Conservation (phyloP, 352 stramenopile species). For the Globisporangium spinosum region DNA sequence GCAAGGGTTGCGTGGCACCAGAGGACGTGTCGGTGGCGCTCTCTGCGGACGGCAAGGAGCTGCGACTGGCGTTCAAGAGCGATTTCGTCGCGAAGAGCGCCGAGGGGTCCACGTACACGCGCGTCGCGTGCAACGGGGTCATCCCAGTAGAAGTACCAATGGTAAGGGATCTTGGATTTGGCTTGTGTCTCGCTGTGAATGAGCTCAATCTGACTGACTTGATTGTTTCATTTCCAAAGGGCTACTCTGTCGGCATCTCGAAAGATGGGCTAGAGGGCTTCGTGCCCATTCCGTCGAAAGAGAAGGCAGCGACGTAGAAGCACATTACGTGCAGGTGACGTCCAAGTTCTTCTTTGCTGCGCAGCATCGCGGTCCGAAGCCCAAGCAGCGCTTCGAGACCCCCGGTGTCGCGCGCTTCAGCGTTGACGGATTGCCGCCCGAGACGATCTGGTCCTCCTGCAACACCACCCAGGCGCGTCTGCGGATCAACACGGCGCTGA, state of each 20-base stretch:
- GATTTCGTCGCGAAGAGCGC: slow-evolving; percentile 8
- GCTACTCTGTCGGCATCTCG: slow-evolving; percentile 24
- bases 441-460: slow-evolving; percentile 29
- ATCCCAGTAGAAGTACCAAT: slow-evolving; percentile 1
- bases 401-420: slow-evolving; percentile 16
- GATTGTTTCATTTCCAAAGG: neutral
- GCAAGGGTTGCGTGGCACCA: slow-evolving; percentile 3
- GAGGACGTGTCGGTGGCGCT: slow-evolving; percentile 4
- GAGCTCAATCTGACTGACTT: neutral
- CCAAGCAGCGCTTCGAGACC: slow-evolving; percentile 20
- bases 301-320: neutral
- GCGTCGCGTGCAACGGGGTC: slow-evolving; percentile 15
- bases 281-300: slow-evolving; percentile 13
- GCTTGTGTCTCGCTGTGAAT: neutral
- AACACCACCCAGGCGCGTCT: slow-evolving; percentile 11
- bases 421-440: neutral
- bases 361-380: slow-evolving; percentile 12
- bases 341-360: slow-evolving; percentile 25
- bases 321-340: slow-evolving; percentile 19
- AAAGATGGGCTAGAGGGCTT: slow-evolving; percentile 19
- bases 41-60: slow-evolving; percentile 1
- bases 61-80: slow-evolving; percentile 7
- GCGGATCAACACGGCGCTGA: slow-evolving; percentile 31
- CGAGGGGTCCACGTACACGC: neutral
- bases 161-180: neutral